These are phyloP conservation scores for Acrodontium crateriforme DNA, from an alignment of 2,329 filamentous ascomycete species.

Conservation along the genomic window DNA sequence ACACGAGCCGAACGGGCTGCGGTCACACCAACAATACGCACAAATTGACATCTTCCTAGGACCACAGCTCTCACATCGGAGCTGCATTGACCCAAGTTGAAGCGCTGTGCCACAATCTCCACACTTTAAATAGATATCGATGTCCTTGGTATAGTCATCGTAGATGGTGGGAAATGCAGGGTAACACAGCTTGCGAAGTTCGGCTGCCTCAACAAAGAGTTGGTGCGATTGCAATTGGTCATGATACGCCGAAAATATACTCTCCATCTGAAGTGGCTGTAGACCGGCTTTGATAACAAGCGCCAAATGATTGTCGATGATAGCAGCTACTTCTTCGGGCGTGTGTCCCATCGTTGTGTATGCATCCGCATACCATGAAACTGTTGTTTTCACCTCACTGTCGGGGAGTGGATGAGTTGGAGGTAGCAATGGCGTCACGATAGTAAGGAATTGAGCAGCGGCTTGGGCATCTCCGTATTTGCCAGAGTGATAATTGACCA, in stretches of 20 bases:
- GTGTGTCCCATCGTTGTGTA: slow-evolving; percentile 25
- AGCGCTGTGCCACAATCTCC: slow-evolving; percentile 43
- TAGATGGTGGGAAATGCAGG: slow-evolving; percentile 43
- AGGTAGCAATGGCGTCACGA: slow-evolving; percentile 32
- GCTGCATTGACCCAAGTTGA: slow-evolving; percentile 37
- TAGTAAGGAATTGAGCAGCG: slow-evolving; percentile 31
- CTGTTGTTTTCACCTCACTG: slow-evolving; percentile 19
- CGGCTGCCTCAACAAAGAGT: slow-evolving; percentile 39
- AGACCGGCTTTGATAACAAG: slow-evolving; percentile 30
- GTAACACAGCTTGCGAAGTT: slow-evolving; percentile 42
- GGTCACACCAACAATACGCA: slow-evolving; percentile 31
- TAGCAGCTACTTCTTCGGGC: slow-evolving; percentile 25
- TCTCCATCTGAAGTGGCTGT: slow-evolving; percentile 39
- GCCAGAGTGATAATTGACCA: slow-evolving; percentile 28
- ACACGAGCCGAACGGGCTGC: slow-evolving; percentile 21
- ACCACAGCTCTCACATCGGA: slow-evolving; percentile 40
- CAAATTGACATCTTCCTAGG: slow-evolving; percentile 27
- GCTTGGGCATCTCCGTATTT: slow-evolving; percentile 33
- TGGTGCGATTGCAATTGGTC: slow-evolving; percentile 35
- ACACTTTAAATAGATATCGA: slow-evolving; percentile 40
- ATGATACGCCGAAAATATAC: slow-evolving; percentile 44
- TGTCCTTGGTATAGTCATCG: slow-evolving; percentile 42
- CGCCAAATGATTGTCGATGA: slow-evolving; percentile 26
- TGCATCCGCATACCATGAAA: slow-evolving; percentile 27
- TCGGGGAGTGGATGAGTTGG: slow-evolving; percentile 24